phyloP scores from a whole-genome alignment of 139 green algal species.

The Chara braunii region DNA sequence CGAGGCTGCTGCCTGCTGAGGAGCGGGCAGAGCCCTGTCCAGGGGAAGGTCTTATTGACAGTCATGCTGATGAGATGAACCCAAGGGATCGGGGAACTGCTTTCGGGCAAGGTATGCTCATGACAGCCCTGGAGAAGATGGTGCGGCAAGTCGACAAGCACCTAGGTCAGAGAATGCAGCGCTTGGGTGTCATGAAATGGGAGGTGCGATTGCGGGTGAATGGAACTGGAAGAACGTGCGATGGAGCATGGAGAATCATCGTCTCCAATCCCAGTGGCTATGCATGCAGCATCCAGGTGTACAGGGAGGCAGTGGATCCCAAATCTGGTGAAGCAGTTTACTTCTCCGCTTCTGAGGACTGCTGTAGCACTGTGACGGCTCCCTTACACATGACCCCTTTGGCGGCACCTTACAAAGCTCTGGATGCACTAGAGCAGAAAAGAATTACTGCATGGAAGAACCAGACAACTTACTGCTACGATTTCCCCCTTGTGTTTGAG shows the following conservation, averaged over 20 bases:
- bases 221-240: slow-evolving; percentile 4
- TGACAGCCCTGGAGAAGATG: too few relatives aligned
- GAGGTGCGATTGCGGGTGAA: slow-evolving; percentile 64
- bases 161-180: slow-evolving; percentile 25
- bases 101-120: too few relatives aligned
- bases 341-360: slow-evolving; percentile 11
- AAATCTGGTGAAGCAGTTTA: slow-evolving; percentile 15
- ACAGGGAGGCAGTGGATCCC: slow-evolving; percentile 55
- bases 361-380: neutral
- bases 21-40: too few relatives aligned
- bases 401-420: slow-evolving; percentile 58
- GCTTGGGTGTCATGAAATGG: slow-evolving; percentile 66
- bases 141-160: neutral
- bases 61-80: too few relatives aligned
- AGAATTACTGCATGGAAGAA: slow-evolving; percentile 54
- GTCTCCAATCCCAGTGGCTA: slow-evolving; percentile 65
- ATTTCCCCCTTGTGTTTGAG: slow-evolving; percentile 77
- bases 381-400: slow-evolving; percentile 53
- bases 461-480: slow-evolving; percentile 83
- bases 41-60: too few relatives aligned
- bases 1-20: too few relatives aligned
- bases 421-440: slow-evolving; percentile 71
- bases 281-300: slow-evolving; percentile 55
- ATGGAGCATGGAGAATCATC: slow-evolving; percentile 71
- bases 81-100: too few relatives aligned